phyloP scores from a whole-genome alignment of 2,329 filamentous ascomycete genomes.

The Sporothrix protearum region DNA sequence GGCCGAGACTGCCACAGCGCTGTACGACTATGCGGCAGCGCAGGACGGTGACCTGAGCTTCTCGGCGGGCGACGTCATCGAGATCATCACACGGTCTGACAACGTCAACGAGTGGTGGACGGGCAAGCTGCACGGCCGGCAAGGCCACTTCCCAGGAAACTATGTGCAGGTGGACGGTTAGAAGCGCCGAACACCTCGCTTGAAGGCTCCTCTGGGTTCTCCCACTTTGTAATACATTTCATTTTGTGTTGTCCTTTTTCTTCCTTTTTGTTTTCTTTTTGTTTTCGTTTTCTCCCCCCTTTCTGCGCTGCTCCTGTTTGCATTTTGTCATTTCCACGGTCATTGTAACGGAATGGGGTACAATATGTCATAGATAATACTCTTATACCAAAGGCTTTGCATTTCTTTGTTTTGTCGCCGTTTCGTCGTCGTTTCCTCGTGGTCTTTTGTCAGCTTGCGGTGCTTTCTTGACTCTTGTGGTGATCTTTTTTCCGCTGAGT shows the following conservation, averaged over 20 bases:
- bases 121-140: conserved; percentile 71
- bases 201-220: background rate
- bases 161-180: conserved; percentile 21
- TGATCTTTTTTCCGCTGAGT: background rate
- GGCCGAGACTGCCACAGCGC: conserved; percentile 76
- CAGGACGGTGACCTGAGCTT: conserved; percentile 94
- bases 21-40: conserved; percentile 96
- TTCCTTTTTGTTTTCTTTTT: background rate
- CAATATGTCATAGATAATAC: conserved; percentile 21
- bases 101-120: conserved; percentile 99
- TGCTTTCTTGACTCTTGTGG: background rate
- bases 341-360: background rate
- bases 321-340: conserved; percentile 11
- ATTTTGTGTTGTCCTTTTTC: background rate
- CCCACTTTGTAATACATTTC: background rate
- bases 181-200: background rate
- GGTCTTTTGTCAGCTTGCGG: background rate
- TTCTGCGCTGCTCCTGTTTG: background rate
- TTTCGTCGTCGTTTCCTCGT: background rate
- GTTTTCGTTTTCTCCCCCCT: background rate
- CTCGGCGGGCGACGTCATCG: conserved; percentile 80
- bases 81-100: conserved; percentile 76
- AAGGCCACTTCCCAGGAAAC: conserved; percentile 76
- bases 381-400: conserved; percentile 14
- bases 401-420: background rate